Base-by-base conservation (phyloP, 345 rosid species). In the Erodium maritimum region DNA sequence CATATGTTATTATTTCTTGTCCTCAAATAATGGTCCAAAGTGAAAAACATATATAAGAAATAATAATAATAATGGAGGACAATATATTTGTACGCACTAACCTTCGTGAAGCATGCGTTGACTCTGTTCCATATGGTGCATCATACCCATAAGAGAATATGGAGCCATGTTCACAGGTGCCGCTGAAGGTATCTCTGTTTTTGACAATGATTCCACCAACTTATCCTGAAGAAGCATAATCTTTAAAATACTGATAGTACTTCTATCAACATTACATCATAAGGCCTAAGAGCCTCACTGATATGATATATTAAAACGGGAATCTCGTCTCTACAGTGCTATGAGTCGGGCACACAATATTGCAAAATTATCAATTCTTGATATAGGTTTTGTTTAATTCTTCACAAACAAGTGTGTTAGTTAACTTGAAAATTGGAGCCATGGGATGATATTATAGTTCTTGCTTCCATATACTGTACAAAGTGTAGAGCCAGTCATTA, bases 181-280 rank as follows among this genome's bases (percentile, higher is more conserved):
- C 68, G 65, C 67, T 63, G 79, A 75, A 75, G 77, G 64, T 22
- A 69, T 22, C 67, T 69, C 76, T 58, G 74, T 75, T 73, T 75
- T 84, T 19, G 81, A 61, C 17, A 86, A 79, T 74, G 80, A 73
- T 67, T 77, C 90, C 71, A 63, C 70, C 69, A 74, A 82, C 74
- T 86, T 76, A 67, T 80, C 90, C 91, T 79, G 83, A 68, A 83
- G 78, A 84, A 71, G 76, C 42, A 71, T 70, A 67, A 75, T 62
- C 73, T 65, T 78, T 76, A 73, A 76, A 75, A 65, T 65, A 71
- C 66, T 66, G 69, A n/a, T n/a, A n/a, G 69, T 68, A 64, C 78
- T 69, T 74, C 75, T 58, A 58, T 67, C 80, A 71, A 75, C n/a
- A 25, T 25, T 25, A 25, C 4, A 25, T 67, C 75, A 45, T 54